These are phyloP conservation scores for Chaetomium fimeti DNA, from an alignment of 495 filamentous ascomycete genomes.

Conservation along the genomic window DNA sequence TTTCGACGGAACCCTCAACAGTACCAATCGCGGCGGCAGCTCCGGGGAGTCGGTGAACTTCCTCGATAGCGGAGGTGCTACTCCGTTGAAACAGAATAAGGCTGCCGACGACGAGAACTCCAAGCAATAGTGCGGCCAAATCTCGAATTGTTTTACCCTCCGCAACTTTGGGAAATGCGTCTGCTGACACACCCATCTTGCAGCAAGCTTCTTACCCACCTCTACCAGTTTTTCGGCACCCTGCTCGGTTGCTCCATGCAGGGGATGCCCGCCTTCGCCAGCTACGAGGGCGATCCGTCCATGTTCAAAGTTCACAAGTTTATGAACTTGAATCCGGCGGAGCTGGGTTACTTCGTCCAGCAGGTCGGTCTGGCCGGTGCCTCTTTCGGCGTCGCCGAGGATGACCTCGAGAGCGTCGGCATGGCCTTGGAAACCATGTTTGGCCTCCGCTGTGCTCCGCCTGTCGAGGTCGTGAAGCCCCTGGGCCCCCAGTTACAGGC, in stretches of 20 bases:
- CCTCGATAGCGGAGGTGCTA: conserved; percentile 55
- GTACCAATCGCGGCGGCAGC: conserved; percentile 42
- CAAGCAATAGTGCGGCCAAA: neutral
- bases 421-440: conserved; percentile 46
- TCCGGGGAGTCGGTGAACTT: conserved; percentile 50
- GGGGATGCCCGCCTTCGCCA: conserved; percentile 43
- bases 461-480: neutral
- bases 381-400: conserved; percentile 51
- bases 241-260: conserved; percentile 51
- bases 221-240: conserved; percentile 55
- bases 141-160: neutral
- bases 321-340: conserved; percentile 51
- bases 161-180: neutral
- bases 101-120: conserved; percentile 34
- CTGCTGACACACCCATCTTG: neutral
- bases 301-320: conserved; percentile 56
- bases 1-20: conserved; percentile 51
- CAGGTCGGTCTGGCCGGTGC: conserved; percentile 52
- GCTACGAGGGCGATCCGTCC: conserved; percentile 44
- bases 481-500: neutral
- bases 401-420: conserved; percentile 43
- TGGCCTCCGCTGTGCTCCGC: conserved; percentile 34
- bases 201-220: conserved; percentile 54
- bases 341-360: conserved; percentile 55
- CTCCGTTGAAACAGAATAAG: conserved; percentile 50